Conservation (phyloP, 148 eudicot genomes). For the Cornus suecica region DNA sequence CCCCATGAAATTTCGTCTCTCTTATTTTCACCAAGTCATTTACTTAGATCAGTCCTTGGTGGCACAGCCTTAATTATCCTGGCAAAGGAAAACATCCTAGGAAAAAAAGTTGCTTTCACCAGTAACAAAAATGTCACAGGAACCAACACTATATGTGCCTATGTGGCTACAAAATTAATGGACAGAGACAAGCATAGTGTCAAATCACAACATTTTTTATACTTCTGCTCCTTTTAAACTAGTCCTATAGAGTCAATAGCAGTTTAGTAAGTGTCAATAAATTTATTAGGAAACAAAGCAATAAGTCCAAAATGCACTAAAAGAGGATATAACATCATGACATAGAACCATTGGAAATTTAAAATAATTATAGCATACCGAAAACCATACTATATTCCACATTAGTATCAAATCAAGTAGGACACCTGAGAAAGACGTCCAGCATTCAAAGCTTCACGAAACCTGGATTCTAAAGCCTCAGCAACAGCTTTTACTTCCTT, state of each 20-base stretch:
- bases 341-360: background rate
- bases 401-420: background rate
- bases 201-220: background rate
- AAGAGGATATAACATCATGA: background rate
- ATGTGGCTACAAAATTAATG: background rate
- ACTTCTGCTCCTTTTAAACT: no score
- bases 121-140: background rate
- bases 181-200: background rate
- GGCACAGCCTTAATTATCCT: background rate
- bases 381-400: background rate
- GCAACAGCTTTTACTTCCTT: conserved; percentile 90
- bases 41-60: background rate
- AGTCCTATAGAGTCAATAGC: background rate
- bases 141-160: no score
- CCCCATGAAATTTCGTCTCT: no score
- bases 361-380: background rate
- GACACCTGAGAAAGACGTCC: conserved; percentile 97
- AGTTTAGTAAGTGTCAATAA: background rate
- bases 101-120: background rate
- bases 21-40: no score
- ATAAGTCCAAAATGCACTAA: background rate
- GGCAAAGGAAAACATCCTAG: background rate
- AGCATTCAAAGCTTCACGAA: conserved; percentile 83
- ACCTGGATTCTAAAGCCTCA: conserved; percentile 74
- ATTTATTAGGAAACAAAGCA: background rate